Evolutionary conservation across 2,329 filamentous ascomycete species (phyloP), one percentile per base, ranked within the genome.

Genomic region (Berkeleyomyces rouxiae): DNA sequence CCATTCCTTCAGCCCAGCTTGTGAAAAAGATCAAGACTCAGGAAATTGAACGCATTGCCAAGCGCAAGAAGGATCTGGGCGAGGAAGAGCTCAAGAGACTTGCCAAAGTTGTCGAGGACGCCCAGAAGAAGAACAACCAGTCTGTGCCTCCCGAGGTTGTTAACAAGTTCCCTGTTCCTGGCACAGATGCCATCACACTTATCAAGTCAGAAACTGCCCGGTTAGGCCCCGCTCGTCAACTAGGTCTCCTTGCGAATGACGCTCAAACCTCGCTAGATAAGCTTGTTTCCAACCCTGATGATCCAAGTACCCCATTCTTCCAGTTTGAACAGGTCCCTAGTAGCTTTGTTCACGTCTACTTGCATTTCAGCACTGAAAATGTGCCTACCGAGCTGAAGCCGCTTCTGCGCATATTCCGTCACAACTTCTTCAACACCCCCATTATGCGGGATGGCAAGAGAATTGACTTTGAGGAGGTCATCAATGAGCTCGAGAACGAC

Each of bases 301-400:
- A 65, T 42, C 58, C 61, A 2, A n/a, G 46, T 10, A 9, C 63
- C 11, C 64, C 61, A 9, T 99, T 96, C 73, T 79, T 99, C n/a
- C 92, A 99, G 73, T 99, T 95, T 67, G 93, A 99, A 73, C 86
- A 96, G 69, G 90, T 97, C 11, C 86, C 87, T 1, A 95, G 89
- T 64, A 95, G 90, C 70, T 99, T 99, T 71, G 90, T 95, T 5
- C 87, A 92, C 68, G 80, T 97, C 64, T 86, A 83, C 58, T 74
- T 97, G 31, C 83, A 93, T 63, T 77, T 97, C 59, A 89, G 89
- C 61, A 95, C 90, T 0, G 81, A 84, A 1, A 77, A 82, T 40
- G 78, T 96, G 0, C 89, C 91, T 0, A 80, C 87, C n/a, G 82
- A 91, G 66, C 80, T 92, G 64, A 90, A 92, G 70, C 93, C 93